Conservation (phyloP, 345 rosid species). For the Pistacia vera region DNA sequence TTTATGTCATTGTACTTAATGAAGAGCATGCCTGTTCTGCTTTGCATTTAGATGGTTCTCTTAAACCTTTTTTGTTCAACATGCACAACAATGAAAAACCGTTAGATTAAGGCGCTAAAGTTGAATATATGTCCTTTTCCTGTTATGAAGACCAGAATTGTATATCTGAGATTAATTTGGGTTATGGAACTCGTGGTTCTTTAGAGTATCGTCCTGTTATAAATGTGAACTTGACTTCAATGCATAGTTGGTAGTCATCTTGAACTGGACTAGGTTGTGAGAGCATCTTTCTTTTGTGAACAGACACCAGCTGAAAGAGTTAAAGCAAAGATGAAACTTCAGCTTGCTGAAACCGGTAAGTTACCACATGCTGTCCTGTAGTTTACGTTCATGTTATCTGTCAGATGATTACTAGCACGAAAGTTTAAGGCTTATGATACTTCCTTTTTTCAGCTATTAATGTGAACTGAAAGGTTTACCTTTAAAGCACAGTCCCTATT, state of each 20-base stretch:
- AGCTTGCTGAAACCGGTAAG: conserved; percentile 84
- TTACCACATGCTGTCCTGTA: background rate
- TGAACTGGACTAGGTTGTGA: background rate
- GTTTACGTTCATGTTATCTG: background rate
- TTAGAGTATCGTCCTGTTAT: background rate
- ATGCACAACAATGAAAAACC: background rate
- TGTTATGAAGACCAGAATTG: background rate
- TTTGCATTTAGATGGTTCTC: background rate
- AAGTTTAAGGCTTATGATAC: conserved; percentile 4
- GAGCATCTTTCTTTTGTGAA: conserved; percentile 28
- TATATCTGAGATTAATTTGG: background rate
- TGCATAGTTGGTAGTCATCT: background rate
- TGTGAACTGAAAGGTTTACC: background rate
- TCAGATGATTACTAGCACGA: background rate
- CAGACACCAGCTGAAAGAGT: conserved; percentile 86
- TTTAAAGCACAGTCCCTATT: background rate
- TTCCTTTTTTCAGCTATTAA: background rate
- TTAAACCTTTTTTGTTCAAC: background rate
- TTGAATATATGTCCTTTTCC: background rate
- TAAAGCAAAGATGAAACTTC: conserved; percentile 90
- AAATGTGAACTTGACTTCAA: background rate
- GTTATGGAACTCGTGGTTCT: conserved; percentile 4
- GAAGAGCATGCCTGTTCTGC: background rate
- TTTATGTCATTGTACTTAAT: background rate
- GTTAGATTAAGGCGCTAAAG: background rate